Evolutionary conservation across 768 basidiomycete genomes (phyloP).

Genomic region (Psilocybe cubensis): DNA sequence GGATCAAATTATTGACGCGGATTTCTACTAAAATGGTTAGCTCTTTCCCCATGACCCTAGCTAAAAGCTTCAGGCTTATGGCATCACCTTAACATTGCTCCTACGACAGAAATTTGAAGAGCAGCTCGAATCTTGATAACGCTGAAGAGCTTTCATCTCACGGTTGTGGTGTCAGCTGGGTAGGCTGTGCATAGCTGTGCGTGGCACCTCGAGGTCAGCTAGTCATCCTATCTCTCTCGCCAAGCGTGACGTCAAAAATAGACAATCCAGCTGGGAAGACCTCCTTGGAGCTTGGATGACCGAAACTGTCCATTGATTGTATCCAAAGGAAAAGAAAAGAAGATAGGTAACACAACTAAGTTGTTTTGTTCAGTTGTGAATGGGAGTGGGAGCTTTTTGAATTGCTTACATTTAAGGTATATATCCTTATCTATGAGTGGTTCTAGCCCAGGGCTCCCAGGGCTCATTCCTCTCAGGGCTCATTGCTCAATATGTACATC

Average conservation of each 20-base stretch:
- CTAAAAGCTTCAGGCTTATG: not conserved
- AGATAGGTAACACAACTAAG: too few species aligned
- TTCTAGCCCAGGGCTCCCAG: not conserved
- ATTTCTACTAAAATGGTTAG: not conserved
- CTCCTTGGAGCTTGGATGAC: not conserved
- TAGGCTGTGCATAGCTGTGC: not conserved
- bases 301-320: not conserved
- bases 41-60: slow-evolving; percentile 1
- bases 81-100: not conserved
- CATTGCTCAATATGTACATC: not conserved
- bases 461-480: not conserved
- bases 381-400: not conserved
- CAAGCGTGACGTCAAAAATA: slow-evolving; percentile 1
- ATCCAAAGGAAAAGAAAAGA: not conserved
- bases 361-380: not conserved
- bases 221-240: not conserved
- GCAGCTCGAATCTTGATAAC: not conserved
- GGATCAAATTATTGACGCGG: slow-evolving; percentile 1
- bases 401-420: not conserved
- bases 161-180: not conserved
- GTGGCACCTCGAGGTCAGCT: not conserved
- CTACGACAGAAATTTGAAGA: not conserved
- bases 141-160: not conserved
- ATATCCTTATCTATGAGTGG: not conserved
- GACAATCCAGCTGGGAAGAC: not conserved